phyloP scores from a whole-genome alignment of 306 rosid genomes.

The Glycyrrhiza uralensis region DNA sequence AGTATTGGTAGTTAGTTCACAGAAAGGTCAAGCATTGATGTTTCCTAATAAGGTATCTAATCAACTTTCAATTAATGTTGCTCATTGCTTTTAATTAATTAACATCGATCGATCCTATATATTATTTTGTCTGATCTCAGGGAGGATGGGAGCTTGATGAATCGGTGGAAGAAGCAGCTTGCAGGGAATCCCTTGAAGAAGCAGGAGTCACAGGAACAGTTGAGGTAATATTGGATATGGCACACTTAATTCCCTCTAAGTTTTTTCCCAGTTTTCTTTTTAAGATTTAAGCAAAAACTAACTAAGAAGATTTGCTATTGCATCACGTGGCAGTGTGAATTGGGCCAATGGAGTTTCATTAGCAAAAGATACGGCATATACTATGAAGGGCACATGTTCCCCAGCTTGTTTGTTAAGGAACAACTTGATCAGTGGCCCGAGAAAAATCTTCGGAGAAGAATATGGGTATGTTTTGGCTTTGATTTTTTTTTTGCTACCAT shows the following conservation, averaged over 20 bases:
- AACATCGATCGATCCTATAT: too few species aligned
- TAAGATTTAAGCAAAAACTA: too few species aligned
- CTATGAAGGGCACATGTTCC: constrained; percentile 90
- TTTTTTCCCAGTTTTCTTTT: too few species aligned
- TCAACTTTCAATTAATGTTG: not conserved
- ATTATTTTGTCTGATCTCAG: constrained; percentile 19
- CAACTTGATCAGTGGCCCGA: constrained; percentile 92
- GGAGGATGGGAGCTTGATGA: constrained; percentile 99
- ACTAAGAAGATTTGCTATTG: too few species aligned
- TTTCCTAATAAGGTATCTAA: constrained; percentile 95
- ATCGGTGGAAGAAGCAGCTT: constrained; percentile 85
- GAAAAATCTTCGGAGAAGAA: constrained; percentile 59
- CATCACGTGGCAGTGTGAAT: constrained; percentile 48
- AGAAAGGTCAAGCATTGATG: constrained; percentile 71
- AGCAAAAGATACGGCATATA: constrained; percentile 76
- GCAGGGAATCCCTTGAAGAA: too few species aligned
- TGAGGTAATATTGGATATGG: too few species aligned
- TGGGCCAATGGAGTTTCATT: too few species aligned
- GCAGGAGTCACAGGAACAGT: constrained; percentile 81
- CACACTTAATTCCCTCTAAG: too few species aligned
- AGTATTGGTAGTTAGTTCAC: constrained; percentile 80
- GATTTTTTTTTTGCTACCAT: too few species aligned
- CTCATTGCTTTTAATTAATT: not conserved
- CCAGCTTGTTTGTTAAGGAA: constrained; percentile 71
- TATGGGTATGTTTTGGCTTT: constrained; percentile 55